Conservation (phyloP, 495 filamentous ascomycete species). For the Penicillium macrosclerotiorum region DNA sequence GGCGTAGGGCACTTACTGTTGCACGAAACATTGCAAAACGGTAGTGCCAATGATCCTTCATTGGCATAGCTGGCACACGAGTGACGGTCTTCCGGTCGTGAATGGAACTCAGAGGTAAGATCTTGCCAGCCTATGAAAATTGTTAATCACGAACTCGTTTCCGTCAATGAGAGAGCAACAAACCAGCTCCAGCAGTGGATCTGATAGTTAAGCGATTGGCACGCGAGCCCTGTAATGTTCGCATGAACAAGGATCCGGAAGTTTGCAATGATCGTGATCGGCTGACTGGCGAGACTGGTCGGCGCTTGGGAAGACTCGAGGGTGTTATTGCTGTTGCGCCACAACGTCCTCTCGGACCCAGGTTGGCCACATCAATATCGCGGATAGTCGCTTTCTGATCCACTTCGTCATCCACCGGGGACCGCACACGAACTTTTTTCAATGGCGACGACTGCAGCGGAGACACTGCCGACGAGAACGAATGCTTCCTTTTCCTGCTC, state of each 20-base stretch:
- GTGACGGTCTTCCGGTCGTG: slow-evolving; percentile 62
- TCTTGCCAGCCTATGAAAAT: slow-evolving; percentile 61
- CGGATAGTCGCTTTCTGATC: slow-evolving; percentile 30
- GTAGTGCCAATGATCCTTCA: slow-evolving; percentile 58
- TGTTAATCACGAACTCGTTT: slow-evolving; percentile 10
- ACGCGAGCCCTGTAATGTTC: slow-evolving; percentile 36
- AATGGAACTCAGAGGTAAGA: slow-evolving; percentile 71
- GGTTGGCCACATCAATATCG: slow-evolving; percentile 29
- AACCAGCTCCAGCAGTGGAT: slow-evolving; percentile 45
- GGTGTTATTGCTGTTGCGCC: slow-evolving; percentile 8
- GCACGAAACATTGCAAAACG: slow-evolving; percentile 74
- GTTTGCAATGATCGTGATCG: slow-evolving; percentile 43
- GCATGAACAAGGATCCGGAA: slow-evolving; percentile 40
- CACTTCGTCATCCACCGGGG: slow-evolving; percentile 31
- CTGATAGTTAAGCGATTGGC: slow-evolving; percentile 35
- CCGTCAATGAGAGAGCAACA: slow-evolving; percentile 10
- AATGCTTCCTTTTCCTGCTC: slow-evolving; percentile 44
- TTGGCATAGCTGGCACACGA: slow-evolving; percentile 51
- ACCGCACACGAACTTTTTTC: slow-evolving; percentile 38
- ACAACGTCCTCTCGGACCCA: slow-evolving; percentile 6
- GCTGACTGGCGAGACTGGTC: slow-evolving; percentile 37
- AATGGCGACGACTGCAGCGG: slow-evolving; percentile 57
- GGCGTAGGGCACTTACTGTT: slow-evolving; percentile 58
- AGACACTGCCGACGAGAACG: slow-evolving; percentile 47
- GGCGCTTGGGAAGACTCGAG: slow-evolving; percentile 17